Percentiles rank a stretch among this genome's conserved stretches.
These are phyloP conservation scores for Lumnitzera racemosa DNA, from an alignment of 345 rosid species.

Conservation along the genomic window DNA sequence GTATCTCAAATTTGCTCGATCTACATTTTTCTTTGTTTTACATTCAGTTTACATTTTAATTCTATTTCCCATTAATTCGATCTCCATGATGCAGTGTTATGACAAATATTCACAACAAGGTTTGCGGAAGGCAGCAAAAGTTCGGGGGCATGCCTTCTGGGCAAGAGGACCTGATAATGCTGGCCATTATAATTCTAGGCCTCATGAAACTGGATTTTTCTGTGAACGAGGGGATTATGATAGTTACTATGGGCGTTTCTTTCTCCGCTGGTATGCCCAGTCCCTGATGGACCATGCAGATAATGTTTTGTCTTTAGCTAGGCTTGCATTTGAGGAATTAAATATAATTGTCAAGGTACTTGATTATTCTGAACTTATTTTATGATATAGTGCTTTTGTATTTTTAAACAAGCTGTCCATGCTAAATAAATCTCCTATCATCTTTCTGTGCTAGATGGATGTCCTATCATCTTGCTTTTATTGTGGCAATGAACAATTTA, in stretches of 20 bases:
- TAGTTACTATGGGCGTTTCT: constrained; percentile 90
- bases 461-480: too few species aligned
- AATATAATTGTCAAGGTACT: constrained; percentile 70
- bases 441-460: too few species aligned
- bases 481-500: too few species aligned
- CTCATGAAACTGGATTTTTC: constrained; percentile 90
- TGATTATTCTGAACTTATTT: not conserved
- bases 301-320: constrained; percentile 74
- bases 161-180: constrained; percentile 87
- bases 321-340: constrained; percentile 74
- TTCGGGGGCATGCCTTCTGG: constrained; percentile 78
- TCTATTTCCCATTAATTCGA: constrained; percentile 1
- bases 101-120: constrained; percentile 73
- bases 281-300: constrained; percentile 66
- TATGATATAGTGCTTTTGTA: too few species aligned
- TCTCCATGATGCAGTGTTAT: constrained; percentile 53
- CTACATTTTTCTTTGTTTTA: not conserved
- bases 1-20: too few species aligned
- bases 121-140: constrained; percentile 66
- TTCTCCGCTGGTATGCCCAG: constrained; percentile 84
- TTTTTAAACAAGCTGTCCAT: too few species aligned
- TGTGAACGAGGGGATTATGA: constrained; percentile 92
- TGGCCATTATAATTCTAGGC: constrained; percentile 81
- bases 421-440: too few species aligned
- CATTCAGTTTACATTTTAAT: too few species aligned